phyloP scores from a whole-genome alignment of 352 stramenopile genomes.

The Globisporangium perplexum region DNA sequence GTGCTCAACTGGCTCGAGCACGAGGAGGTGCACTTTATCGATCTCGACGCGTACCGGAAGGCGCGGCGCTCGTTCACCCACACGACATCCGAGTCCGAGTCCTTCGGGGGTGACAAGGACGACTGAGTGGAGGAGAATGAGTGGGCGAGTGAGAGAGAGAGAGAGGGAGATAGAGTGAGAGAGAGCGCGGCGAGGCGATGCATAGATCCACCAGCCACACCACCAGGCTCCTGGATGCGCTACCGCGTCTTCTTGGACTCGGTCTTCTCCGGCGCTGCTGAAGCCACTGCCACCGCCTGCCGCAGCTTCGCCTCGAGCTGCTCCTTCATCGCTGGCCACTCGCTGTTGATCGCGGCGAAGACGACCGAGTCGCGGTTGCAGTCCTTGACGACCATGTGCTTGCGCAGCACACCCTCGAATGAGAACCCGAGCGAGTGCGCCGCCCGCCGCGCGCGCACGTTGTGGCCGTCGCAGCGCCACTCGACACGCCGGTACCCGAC shows the following conservation, averaged over 20 bases:
- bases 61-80: constrained; percentile 35
- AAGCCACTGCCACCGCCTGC: constrained; percentile 6
- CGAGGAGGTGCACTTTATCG: constrained; percentile 69
- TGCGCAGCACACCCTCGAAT: constrained; percentile 86
- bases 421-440: constrained; percentile 79
- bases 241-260: constrained; percentile 34
- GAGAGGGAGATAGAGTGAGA: constrained; percentile 9
- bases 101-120: constrained; percentile 9
- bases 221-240: not conserved
- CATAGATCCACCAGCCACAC: not conserved
- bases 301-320: constrained; percentile 50
- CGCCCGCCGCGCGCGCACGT: constrained; percentile 73
- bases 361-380: constrained; percentile 84
- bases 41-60: constrained; percentile 69
- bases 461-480: constrained; percentile 84
- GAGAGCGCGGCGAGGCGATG: not conserved
- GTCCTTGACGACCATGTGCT: constrained; percentile 81
- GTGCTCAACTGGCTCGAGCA: constrained; percentile 79
- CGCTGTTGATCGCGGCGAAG: constrained; percentile 84
- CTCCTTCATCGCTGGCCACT: constrained; percentile 69
- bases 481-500: constrained; percentile 81
- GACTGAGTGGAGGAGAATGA: constrained; percentile 1
- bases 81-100: constrained; percentile 20
- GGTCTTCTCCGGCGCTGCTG: too few relatives aligned
- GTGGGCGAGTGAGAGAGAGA: not conserved